A percentile compares a stretch with the other conserved stretches of the same genome.
phyloP scores from a whole-genome alignment of 2,329 filamentous ascomycete genomes.

The Dactylellina drechsleri region DNA sequence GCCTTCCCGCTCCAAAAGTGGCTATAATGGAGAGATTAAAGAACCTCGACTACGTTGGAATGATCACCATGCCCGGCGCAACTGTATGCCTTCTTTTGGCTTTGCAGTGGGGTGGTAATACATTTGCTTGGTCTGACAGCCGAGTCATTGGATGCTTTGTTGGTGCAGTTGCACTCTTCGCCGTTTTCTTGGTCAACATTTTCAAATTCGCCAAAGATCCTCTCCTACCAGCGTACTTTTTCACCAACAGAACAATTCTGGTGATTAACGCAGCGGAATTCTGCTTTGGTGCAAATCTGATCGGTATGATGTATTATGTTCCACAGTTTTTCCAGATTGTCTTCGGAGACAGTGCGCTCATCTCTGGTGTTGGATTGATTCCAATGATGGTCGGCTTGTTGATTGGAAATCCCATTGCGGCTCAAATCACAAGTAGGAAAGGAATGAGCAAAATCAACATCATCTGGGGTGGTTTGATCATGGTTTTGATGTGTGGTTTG shows the following conservation, averaged over 20 bases:
- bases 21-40: constrained; percentile 63
- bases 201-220: constrained; percentile 63
- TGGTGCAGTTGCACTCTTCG: constrained; percentile 64
- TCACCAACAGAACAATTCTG: constrained; percentile 68
- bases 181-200: constrained; percentile 68
- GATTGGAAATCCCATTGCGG: constrained; percentile 34
- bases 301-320: constrained; percentile 67
- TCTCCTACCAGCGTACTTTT: constrained; percentile 68
- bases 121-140: constrained; percentile 67
- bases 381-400: constrained; percentile 67
- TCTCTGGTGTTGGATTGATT: constrained; percentile 68
- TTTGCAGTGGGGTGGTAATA: constrained; percentile 71
- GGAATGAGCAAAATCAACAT: constrained; percentile 34
- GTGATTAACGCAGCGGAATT: constrained; percentile 64
- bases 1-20: constrained; percentile 60
- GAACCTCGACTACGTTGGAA: constrained; percentile 69
- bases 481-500: constrained; percentile 30
- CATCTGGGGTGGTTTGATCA: constrained; percentile 33
- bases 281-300: constrained; percentile 58
- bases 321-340: constrained; percentile 69
- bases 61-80: constrained; percentile 69
- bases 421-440: constrained; percentile 30
- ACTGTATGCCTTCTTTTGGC: constrained; percentile 71
- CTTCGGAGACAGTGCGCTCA: constrained; percentile 66
- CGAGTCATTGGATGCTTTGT: constrained; percentile 68